These are phyloP conservation scores for Camelina sativa DNA, from an alignment of 345 rosid genomes.

Conservation along the genomic window DNA sequence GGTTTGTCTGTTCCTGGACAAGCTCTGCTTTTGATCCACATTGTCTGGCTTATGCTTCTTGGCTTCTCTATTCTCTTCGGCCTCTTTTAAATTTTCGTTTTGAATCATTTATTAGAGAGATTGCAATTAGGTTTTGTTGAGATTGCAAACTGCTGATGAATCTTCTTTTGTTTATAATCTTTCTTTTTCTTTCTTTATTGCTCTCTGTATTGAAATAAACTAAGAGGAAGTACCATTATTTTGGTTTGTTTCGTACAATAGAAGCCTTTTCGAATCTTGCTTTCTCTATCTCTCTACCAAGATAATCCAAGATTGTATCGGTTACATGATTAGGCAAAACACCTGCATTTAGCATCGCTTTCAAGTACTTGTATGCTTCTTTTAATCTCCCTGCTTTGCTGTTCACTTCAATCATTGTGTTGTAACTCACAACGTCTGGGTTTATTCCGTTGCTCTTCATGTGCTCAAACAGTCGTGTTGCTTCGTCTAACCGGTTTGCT, in stretches of 20 bases:
- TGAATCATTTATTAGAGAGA: neutral
- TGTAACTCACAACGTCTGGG: conserved; percentile 85
- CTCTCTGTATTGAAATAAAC: neutral
- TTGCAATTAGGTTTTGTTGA: neutral
- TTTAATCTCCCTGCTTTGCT: conserved; percentile 77
- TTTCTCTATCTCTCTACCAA: conserved; percentile 81
- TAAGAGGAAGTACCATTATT: conserved; percentile 14
- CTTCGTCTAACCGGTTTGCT: conserved; percentile 79
- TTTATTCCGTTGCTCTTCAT: conserved; percentile 73
- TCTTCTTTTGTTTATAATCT: conserved; percentile 28
- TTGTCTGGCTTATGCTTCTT: conserved; percentile 84
- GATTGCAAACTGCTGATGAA: neutral
- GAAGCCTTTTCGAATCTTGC: conserved; percentile 70
- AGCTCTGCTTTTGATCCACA: conserved; percentile 86
- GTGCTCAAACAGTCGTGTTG: conserved; percentile 67
- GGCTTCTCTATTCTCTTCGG: conserved; percentile 87
- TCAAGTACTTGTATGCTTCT: conserved; percentile 76
- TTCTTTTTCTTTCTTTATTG: neutral
- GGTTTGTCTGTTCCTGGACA: conserved; percentile 81
- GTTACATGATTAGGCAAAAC: conserved; percentile 86
- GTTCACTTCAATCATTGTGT: conserved; percentile 82
- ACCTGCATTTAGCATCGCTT: conserved; percentile 75
- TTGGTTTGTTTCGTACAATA: conserved; percentile 46
- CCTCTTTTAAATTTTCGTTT: conserved; percentile 51
- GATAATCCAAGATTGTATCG: conserved; percentile 76